These are phyloP conservation scores for Cocos nucifera DNA, from an alignment of 176 grass and related monocot genomes.

Conservation along the genomic window DNA sequence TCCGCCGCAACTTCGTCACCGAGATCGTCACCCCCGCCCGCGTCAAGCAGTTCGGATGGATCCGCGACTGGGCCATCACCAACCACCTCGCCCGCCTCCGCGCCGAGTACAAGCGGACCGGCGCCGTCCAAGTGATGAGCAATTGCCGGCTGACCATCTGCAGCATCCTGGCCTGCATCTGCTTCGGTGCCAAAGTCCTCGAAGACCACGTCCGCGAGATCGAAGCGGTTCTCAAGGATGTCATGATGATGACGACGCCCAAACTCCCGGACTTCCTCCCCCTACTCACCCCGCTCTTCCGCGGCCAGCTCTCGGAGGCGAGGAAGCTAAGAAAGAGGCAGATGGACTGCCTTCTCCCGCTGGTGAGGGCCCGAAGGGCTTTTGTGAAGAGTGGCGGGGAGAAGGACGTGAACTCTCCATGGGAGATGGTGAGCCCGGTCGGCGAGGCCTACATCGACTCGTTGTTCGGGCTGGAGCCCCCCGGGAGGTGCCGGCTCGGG, in stretches of 20 bases:
- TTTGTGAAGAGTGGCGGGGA: conserved; percentile 44
- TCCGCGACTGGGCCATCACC: conserved; percentile 79
- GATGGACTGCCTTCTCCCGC: conserved; percentile 56
- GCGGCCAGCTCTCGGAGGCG: conserved; percentile 45
- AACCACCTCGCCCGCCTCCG: conserved; percentile 70
- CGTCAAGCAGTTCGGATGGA: conserved; percentile 76
- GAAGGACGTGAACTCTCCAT: neutral
- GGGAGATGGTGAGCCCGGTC: conserved; percentile 68
- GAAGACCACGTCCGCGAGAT: conserved; percentile 60
- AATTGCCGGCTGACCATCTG: conserved; percentile 84
- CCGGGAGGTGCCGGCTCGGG: conserved; percentile 48
- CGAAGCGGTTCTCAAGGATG: conserved; percentile 95
- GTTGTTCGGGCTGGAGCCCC: conserved; percentile 68
- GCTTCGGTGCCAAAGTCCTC: conserved; percentile 82
- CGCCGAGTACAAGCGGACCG: conserved; percentile 27
- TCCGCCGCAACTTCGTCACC: conserved; percentile 86
- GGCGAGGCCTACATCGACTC: conserved; percentile 97
- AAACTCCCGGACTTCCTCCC: conserved; percentile 93
- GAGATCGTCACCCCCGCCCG: conserved; percentile 70
- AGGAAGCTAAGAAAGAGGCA: conserved; percentile 47
- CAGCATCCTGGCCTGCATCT: conserved; percentile 97
- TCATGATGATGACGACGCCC: conserved; percentile 82
- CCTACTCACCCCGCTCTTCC: conserved; percentile 65
- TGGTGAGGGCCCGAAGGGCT: conserved; percentile 50
- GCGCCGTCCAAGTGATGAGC: conserved; percentile 41